Evolutionary conservation across 495 filamentous ascomycete species (phyloP), one percentile per base, ranked within the genome.

Genomic region (Pseudevernia furfuracea): DNA sequence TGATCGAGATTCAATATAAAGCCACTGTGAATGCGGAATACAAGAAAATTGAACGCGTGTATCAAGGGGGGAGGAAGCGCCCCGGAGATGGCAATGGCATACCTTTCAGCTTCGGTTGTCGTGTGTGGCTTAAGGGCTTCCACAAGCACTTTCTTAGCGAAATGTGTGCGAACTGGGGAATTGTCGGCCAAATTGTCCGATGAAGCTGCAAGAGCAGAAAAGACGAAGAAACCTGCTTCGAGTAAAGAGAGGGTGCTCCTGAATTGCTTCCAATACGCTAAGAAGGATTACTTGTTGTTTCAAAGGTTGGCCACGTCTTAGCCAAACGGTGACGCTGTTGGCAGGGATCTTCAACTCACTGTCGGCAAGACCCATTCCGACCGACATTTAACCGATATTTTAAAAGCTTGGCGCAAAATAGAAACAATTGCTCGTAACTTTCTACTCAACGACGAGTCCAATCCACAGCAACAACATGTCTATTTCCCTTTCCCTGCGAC

Each of bases 261-360:
- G 28, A 34, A 4, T 4, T 59, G 32, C 36, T 32, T 37, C 34
- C 21, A 59, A 59, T 14, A 37, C 23, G 56, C 56, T 23, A 59
- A 38, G 25, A 59, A 17, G 17, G 1, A 25, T 10, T 32, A 17
- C n/a, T 59, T 59, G n/a, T 25, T 59, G 36, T 41, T 43, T 39
- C n/a, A 41, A 25, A 49, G 41, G 62, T 58, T 52, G 62, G 62
- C 55, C 55, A 64, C 62, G 62, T 58, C 62, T 49, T n/a, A 37
- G 41, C 41, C 37, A 41, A 41, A 39, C 38, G 30, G 61, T 63
- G 61, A 63, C 61, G 61, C 52, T 30, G 61, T 57, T 57, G 52
- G 38, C 61, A 63, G 61, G 61, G 61, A 43, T 63, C 36, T 44
- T 46, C 14, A 30, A 9, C 36, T 53, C n/a, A 23, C 23, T 39